Evolutionary conservation across 495 filamentous ascomycete species (phyloP), one percentile per base, ranked within the genome.

Genomic region (Cladorrhinum samala): DNA sequence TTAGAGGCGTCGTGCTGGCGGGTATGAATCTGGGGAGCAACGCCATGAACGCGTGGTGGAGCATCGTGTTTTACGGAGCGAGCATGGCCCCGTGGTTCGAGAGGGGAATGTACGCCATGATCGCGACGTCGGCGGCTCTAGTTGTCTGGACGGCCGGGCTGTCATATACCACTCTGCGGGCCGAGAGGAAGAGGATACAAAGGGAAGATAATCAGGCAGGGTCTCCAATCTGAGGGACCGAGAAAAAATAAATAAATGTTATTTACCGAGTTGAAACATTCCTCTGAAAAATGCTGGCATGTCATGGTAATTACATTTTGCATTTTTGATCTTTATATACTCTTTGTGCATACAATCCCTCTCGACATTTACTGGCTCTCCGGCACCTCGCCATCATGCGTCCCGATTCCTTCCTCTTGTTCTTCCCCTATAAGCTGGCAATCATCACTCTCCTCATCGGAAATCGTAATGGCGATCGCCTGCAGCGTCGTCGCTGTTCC

Each of bases 11-110:
- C 2, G 74, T 80, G 4, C 70, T 82, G 52, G 77, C 77, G 6
- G 73, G 75, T 37, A 82, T 82, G 78, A 83, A 84, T 52, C 67
- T 80, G 69, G 73, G 77, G 5, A 78, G 68, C 47, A 80, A 78
- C 63, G 78, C 77, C 6, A 65, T 83, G 0, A 79, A 83, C 60
- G 77, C 78, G 3, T 83, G 77, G 77, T 86, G 83, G 83, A 78
- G 73, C 43, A 77, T 86, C 21, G 46, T 86, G 14, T 85, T 86
- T 61, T 86, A 85, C 54, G 75, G 74, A 1, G 79, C 80, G 4
- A 64, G 71, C 21, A 70, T 77, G 62, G 83, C 82, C 40, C 82
- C 82, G 13, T 72, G 72, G 60, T 85, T 85, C 54, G 80, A 75
- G 71, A 64, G 64, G 49, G 78, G 80, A 2, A 82, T 81, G 78